Conservation (phyloP, 75 land plant species). For the Selaginella tamariscina region DNA sequence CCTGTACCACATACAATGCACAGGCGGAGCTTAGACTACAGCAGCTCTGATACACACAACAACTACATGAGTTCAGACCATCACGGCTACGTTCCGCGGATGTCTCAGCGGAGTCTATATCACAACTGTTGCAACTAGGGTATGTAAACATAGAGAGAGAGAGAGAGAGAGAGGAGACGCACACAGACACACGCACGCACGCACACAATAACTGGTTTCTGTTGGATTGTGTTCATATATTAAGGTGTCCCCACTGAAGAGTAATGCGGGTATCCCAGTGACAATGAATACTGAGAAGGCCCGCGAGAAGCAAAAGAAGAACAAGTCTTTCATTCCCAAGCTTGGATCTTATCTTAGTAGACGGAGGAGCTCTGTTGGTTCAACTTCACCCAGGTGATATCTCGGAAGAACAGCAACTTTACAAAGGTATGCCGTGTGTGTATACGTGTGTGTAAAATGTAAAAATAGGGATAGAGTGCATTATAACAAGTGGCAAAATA, state of each 20-base stretch:
- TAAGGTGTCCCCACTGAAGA: slow-evolving; percentile 9
- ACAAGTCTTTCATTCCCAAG: neutral
- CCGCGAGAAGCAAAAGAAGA: slow-evolving; percentile 1
- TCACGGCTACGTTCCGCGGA: slow-evolving; percentile 1
- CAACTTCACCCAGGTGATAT: neutral
- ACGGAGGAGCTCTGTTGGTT: neutral
- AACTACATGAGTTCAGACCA: too few relatives aligned
- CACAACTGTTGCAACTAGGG: slow-evolving; percentile 2
- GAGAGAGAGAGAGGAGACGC: too few relatives aligned
- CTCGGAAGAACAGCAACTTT: neutral
- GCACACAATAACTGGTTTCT: too few relatives aligned
- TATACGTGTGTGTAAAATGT: too few relatives aligned
- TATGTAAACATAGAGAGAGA: too few relatives aligned
- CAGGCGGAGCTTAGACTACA: neutral
- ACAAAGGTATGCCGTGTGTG: too few relatives aligned
- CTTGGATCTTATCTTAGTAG: slow-evolving; percentile 6
- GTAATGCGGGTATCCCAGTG: neutral
- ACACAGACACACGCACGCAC: too few relatives aligned
- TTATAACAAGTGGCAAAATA: too few relatives aligned
- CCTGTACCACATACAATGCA: neutral
- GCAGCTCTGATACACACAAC: neutral
- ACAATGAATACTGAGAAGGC: slow-evolving; percentile 5
- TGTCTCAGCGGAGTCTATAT: slow-evolving; percentile 6
- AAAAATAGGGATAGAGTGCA: too few relatives aligned
- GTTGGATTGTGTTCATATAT: too few relatives aligned